These are phyloP conservation scores for Yamadazyma membranifaciens DNA, from an alignment of 1,139 yeast species.

Conservation along the genomic window DNA sequence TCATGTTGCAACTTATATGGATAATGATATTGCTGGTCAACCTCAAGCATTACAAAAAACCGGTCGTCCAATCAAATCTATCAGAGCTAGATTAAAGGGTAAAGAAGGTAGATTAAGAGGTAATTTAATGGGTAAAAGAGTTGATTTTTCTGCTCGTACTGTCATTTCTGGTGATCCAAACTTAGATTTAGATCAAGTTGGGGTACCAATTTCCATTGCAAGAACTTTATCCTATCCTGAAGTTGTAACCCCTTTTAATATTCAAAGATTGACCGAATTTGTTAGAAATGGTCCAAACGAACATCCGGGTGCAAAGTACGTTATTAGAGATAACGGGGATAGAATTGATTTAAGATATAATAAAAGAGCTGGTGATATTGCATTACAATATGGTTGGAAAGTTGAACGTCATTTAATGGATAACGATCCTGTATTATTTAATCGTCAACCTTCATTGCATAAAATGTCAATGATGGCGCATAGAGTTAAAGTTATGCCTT, in stretches of 20 bases:
- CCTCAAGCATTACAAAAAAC: conserved; percentile 98
- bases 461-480: conserved; percentile 99
- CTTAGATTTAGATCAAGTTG: conserved; percentile 95
- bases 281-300: conserved; percentile 98
- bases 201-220: conserved; percentile 97
- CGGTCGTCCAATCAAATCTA: conserved; percentile 97
- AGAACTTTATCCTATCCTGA: conserved; percentile 95
- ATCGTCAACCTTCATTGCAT: conserved; percentile 98
- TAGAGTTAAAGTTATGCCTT: conserved; percentile 97
- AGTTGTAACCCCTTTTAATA: conserved; percentile 95
- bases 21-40: conserved; percentile 99
- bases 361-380: conserved; percentile 97
- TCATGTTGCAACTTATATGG: conserved; percentile 99
- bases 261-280: conserved; percentile 84
- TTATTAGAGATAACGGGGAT: conserved; percentile 97
- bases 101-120: conserved; percentile 99
- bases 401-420: conserved; percentile 98
- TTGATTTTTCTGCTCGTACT: conserved; percentile 97
- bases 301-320: conserved; percentile 99
- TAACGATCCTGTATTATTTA: conserved; percentile 94
- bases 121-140: conserved; percentile 99
- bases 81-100: conserved; percentile 98
- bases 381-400: conserved; percentile 97
- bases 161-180: conserved; percentile 99
- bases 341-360: conserved; percentile 96